Conservation (phyloP, 768 basidiomycete species). For the Scleroderma citrinum region DNA sequence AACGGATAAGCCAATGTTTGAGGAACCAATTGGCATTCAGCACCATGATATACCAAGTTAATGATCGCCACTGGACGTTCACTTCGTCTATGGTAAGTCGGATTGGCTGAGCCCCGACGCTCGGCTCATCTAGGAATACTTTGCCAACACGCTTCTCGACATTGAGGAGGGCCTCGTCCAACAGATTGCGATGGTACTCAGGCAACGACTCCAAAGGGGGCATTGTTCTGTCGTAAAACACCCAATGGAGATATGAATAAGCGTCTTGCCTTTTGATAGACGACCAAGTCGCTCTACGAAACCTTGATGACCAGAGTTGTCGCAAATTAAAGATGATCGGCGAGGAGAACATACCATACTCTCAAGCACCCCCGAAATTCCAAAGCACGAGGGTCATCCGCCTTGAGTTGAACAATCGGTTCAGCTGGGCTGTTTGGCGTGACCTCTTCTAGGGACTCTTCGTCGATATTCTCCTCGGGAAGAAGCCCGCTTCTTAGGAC, state of each 20-base stretch:
- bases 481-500: constrained; percentile 63
- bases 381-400: constrained; percentile 61
- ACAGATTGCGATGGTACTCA: constrained; percentile 36
- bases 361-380: constrained; percentile 67
- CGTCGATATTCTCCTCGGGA: constrained; percentile 47
- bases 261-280: constrained; percentile 58
- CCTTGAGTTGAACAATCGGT: constrained; percentile 48
- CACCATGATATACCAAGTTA: constrained; percentile 54
- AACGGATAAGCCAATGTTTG: constrained; percentile 37
- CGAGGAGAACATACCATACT: constrained; percentile 36
- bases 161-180: constrained; percentile 57
- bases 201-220: constrained; percentile 46
- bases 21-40: constrained; percentile 43
- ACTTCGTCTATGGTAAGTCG: constrained; percentile 76
- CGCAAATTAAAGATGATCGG: not conserved
- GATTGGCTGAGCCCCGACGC: constrained; percentile 47
- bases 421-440: constrained; percentile 61
- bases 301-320: constrained; percentile 37
- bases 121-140: constrained; percentile 54
- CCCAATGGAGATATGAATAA: constrained; percentile 78
- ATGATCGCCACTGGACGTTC: constrained; percentile 61
- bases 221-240: constrained; percentile 64
- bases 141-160: constrained; percentile 71
- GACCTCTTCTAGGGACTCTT: constrained; percentile 43
- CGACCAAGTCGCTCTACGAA: constrained; percentile 69